Base-by-base conservation (phyloP, 805 yeast species). In the Ogataea pilisensis region DNA sequence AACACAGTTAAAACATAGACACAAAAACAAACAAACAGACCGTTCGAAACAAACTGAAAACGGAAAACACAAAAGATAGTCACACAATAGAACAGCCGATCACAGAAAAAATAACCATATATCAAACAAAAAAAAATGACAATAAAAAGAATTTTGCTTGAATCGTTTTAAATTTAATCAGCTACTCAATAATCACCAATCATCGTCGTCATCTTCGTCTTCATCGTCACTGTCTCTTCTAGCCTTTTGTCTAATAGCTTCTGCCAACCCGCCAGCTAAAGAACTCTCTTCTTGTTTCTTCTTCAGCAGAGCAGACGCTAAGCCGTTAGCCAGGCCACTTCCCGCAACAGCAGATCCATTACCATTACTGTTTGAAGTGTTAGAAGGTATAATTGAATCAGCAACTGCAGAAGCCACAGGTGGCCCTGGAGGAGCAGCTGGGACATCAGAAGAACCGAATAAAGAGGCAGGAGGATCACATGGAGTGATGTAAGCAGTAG, bases 251-350 rank as follows among this genome's bases (percentile, higher is more conserved):
- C 83, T 85, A 52, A 89, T 73, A 1, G 96, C 96, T 44, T 85
- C 87, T 0, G 96, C 96, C 44, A 89, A 68, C 6, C 91, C 89
- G n/a, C 88, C 90, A 11, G 91, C 93, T 51, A 86, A 68, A 1
- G 69, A 63, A 13, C 66, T 65, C 45, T 80, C 86, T 41, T 76
- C 83, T 42, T 73, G 73, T 50, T 79, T 73, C 63, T 79, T 80
- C 16, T 80, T 78, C 61, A 68, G 70, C 50, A 84, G 60, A 0
- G 90, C 90, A 38, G 78, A 81, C 1, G 90, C 90, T 22, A 83
- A 63, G 0, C 87, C 85, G 41, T 73, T 48, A 2, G 66, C 62
- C 29, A 58, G 45, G 13, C 53, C 46, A 28, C 45, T 38, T 20
- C 52, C 54, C 25, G 32, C 31, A 9, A 27, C 31, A 12, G 37